phyloP scores from a whole-genome alignment of 805 yeast genomes.

The Kuraishia hungarica region DNA sequence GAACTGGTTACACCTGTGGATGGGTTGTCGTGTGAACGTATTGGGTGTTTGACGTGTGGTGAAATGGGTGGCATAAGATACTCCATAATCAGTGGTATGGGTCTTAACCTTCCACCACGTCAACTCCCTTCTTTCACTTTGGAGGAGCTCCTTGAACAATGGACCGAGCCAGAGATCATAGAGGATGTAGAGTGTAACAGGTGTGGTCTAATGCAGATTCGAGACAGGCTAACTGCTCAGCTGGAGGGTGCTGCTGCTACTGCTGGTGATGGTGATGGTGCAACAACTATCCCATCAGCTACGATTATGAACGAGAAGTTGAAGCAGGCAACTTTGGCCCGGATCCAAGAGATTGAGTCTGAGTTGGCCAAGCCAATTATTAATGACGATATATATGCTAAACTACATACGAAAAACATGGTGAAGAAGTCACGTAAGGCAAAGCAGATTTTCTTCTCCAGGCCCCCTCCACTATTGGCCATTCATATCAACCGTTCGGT shows the following conservation, averaged over 20 bases:
- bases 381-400: constrained; percentile 70
- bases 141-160: constrained; percentile 48
- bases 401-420: constrained; percentile 66
- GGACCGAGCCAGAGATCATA: constrained; percentile 76
- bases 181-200: constrained; percentile 94
- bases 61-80: constrained; percentile 89
- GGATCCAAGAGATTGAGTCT: constrained; percentile 38
- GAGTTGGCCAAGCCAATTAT: constrained; percentile 64
- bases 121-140: constrained; percentile 35
- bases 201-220: constrained; percentile 67
- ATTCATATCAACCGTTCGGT: constrained; percentile 91
- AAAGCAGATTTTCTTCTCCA: constrained; percentile 69
- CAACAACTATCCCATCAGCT: neutral
- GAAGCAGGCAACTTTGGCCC: constrained; percentile 24
- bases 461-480: constrained; percentile 78
- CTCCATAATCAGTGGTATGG: constrained; percentile 67
- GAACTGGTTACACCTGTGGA: constrained; percentile 82
- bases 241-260: constrained; percentile 10
- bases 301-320: constrained; percentile 18
- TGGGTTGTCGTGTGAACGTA: constrained; percentile 80
- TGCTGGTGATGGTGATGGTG: neutral
- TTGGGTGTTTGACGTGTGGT: constrained; percentile 86
- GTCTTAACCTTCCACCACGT: constrained; percentile 54
- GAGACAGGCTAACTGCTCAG: constrained; percentile 36
- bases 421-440: constrained; percentile 70